These are phyloP conservation scores for Debaryomyces fabryi DNA, from an alignment of 1,139 yeast genomes.

Conservation along the genomic window DNA sequence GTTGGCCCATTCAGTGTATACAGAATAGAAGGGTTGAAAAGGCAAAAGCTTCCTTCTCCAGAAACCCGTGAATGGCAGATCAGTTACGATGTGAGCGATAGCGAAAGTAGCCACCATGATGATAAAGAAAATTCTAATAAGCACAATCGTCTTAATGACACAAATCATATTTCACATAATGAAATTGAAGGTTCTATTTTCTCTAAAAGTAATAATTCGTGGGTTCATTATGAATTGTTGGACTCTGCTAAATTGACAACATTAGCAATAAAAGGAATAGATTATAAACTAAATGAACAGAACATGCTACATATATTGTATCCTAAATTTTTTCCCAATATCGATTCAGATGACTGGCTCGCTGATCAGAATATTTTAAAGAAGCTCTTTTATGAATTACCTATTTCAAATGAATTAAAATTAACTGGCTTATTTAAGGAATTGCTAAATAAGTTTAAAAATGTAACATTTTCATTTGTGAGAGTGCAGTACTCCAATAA, in stretches of 20 bases:
- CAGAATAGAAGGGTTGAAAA: constrained; percentile 1
- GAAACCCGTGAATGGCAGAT: background rate
- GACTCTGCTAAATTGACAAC: constrained; percentile 45
- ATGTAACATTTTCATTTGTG: constrained; percentile 27
- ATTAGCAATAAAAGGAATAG: constrained; percentile 45
- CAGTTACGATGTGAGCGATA: background rate
- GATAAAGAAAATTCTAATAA: background rate
- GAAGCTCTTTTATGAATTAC: constrained; percentile 17
- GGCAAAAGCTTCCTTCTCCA: background rate
- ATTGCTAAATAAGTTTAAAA: constrained; percentile 21
- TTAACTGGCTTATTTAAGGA: constrained; percentile 24
- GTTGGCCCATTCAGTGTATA: constrained; percentile 42
- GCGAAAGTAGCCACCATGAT: background rate
- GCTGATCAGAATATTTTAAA: constrained; percentile 27
- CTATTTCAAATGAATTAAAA: constrained; percentile 14
- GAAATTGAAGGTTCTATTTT: constrained; percentile 15
- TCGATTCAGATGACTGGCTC: constrained; percentile 48
- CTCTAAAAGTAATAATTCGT: constrained; percentile 28
- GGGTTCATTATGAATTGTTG: constrained; percentile 41
- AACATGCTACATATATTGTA: constrained; percentile 50
- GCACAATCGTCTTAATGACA: background rate
- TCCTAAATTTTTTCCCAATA: constrained; percentile 50
- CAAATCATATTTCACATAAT: background rate
- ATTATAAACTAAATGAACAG: constrained; percentile 43
- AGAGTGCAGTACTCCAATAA: constrained; percentile 24